Base-by-base conservation (phyloP, 2,329 filamentous ascomycete species). In the Diplocarpon mali region DNA sequence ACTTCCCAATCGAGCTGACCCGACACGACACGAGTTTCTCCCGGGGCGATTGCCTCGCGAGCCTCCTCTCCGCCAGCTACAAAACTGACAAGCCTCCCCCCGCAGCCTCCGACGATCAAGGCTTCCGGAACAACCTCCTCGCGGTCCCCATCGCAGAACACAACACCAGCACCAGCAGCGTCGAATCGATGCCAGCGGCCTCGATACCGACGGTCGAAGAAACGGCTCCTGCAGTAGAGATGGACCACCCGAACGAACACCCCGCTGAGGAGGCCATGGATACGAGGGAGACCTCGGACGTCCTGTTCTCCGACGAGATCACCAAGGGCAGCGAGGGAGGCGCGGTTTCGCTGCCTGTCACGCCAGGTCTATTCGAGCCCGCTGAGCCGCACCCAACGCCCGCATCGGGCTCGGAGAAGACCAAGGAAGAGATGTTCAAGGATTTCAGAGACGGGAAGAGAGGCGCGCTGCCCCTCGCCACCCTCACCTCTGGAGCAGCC, bases 81-180 rank as follows among this genome's bases (percentile, higher is more conserved):
- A 17, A 34, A 43, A 40, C 44, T 42, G 38, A 50, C 40, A 35
- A 35, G n/a, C n/a, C n/a, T 34, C 41, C 32, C 40, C 20, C 13
- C 30, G 32, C 48, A 73, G 72, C 67, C 16, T 67, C 67, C 14
- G 73, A 76, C 54, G 65, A 67, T n/a, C 51, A 55, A 7, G 73
- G 73, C 37, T 74, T 75, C 54, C 62, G 64, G 50, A 76, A 76
- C 62, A 77, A 76, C 53, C 56, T 72, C 37, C 56, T 74, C 15
- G 52, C 61, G 28, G 63, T 68, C 11, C 58, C 58, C 17, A 13
- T 48, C 15, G 12, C 36, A 5, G 29, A 46, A 38, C 32, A 51
- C 29, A 36, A 30, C 2, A 37, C 31, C 36, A 38, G n/a, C 10
- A 36, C 37, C 20, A 34, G 41, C 10, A 38, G 40, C 16, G 14